phyloP scores from a whole-genome alignment of 345 rosid species.

The Syzygium aromaticum region DNA sequence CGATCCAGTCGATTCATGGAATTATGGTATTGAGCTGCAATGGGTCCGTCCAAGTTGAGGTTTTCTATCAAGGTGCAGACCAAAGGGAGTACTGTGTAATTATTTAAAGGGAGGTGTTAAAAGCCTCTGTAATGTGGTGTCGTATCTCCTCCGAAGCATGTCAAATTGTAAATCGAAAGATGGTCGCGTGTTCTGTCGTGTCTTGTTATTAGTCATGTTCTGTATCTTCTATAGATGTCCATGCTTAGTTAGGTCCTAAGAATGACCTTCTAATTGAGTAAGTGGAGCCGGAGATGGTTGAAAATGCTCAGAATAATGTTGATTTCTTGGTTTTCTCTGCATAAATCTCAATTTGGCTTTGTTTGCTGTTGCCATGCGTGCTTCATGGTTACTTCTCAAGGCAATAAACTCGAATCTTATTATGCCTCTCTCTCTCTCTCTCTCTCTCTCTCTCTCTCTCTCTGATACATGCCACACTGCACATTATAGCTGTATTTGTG shows the following conservation, averaged over 20 bases:
- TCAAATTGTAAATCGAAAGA: not conserved
- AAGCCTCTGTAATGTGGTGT: not conserved
- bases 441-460: no score
- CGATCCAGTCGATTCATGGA: constrained; percentile 26
- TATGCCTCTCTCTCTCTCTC: no score
- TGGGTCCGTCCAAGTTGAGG: constrained; percentile 36
- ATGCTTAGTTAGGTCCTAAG: not conserved
- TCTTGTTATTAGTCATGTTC: not conserved
- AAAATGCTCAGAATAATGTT: not conserved
- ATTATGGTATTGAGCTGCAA: constrained; percentile 51
- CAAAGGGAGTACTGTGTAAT: not conserved
- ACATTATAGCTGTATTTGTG: no score
- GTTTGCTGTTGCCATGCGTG: not conserved
- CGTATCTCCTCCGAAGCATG: not conserved
- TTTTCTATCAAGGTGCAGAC: not conserved
- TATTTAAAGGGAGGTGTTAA: not conserved
- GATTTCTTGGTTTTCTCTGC: not conserved
- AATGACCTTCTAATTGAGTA: not conserved
- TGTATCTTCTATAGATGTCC: not conserved
- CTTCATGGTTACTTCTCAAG: not conserved
- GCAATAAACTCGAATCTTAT: not conserved
- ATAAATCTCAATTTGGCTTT: not conserved
- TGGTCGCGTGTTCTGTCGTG: not conserved
- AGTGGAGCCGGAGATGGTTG: not conserved
- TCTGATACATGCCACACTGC: no score